phyloP scores from a whole-genome alignment of 352 stramenopile genomes.

The Thalassiosira mediterranea region DNA sequence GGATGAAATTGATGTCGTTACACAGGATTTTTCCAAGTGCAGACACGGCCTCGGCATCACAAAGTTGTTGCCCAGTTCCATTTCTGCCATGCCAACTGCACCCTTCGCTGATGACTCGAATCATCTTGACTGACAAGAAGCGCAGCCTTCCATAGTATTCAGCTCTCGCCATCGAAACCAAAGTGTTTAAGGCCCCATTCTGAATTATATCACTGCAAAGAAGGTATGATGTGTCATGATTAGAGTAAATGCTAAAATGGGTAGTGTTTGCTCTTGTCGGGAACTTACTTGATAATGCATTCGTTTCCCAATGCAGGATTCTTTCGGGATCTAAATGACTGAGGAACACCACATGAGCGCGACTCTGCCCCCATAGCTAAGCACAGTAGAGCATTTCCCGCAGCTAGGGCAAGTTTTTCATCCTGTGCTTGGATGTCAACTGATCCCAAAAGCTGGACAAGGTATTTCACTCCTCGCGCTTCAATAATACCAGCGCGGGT shows the following conservation, averaged over 20 bases:
- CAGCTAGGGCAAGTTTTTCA: slow-evolving; percentile 52
- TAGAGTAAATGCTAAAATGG: too few species aligned
- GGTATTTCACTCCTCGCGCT: slow-evolving; percentile 57
- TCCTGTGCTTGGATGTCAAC: slow-evolving; percentile 33
- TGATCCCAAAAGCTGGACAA: slow-evolving; percentile 60
- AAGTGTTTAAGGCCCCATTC: slow-evolving; percentile 60
- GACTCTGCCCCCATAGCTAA: slow-evolving; percentile 56
- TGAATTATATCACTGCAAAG: slow-evolving; percentile 49
- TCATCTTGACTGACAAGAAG: slow-evolving; percentile 58
- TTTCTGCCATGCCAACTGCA: slow-evolving; percentile 19
- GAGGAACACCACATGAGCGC: too few species aligned
- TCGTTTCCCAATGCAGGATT: too few species aligned
- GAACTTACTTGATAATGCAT: slow-evolving; percentile 56
- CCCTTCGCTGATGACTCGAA: slow-evolving; percentile 69
- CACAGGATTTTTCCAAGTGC: slow-evolving; percentile 56
- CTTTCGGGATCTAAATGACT: too few species aligned
- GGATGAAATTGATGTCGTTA: slow-evolving; percentile 22
- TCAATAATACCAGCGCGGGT: slow-evolving; percentile 71
- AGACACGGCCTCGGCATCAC: slow-evolving; percentile 42
- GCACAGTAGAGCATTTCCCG: slow-evolving; percentile 59
- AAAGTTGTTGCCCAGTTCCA: slow-evolving; percentile 54
- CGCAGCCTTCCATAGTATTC: slow-evolving; percentile 48
- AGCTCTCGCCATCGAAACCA: slow-evolving; percentile 59
- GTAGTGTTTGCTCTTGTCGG: too few species aligned
- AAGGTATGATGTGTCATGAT: too few species aligned